phyloP scores from a whole-genome alignment of 257 asterid genomes.

The Solanum sparsipilum region DNA sequence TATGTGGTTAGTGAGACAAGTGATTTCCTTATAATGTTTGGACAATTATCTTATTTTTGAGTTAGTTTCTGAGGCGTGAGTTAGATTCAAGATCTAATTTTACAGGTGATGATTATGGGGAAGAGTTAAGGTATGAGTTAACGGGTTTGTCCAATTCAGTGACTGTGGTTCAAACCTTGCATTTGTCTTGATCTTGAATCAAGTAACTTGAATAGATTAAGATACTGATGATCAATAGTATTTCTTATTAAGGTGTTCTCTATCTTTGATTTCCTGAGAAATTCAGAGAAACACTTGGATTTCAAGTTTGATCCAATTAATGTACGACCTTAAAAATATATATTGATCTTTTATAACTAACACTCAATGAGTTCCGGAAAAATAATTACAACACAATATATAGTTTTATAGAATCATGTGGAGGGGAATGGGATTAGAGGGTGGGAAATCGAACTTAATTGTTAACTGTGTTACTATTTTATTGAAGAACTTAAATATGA shows the following conservation, averaged over 20 bases:
- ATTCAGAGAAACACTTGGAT: neutral
- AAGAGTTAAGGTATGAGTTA: neutral
- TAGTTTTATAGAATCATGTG: neutral
- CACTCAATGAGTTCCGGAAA: neutral
- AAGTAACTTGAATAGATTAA: neutral
- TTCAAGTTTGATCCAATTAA: neutral
- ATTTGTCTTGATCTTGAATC: neutral
- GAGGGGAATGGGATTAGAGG: neutral
- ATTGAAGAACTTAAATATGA: neutral
- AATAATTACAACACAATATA: neutral
- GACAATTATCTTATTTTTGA: neutral
- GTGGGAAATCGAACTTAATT: neutral
- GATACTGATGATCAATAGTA: neutral
- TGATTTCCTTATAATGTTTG: no score
- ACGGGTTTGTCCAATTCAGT: no score
- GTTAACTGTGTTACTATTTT: neutral
- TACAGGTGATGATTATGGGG: neutral
- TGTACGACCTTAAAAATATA: neutral
- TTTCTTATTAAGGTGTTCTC: neutral
- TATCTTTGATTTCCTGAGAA: neutral
- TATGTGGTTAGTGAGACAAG: neutral
- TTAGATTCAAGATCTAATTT: neutral
- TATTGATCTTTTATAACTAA: neutral
- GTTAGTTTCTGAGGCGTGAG: neutral
- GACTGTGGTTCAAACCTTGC: no score